Conservation (phyloP, 352 stramenopile species). For the Lagenidium giganteum region DNA sequence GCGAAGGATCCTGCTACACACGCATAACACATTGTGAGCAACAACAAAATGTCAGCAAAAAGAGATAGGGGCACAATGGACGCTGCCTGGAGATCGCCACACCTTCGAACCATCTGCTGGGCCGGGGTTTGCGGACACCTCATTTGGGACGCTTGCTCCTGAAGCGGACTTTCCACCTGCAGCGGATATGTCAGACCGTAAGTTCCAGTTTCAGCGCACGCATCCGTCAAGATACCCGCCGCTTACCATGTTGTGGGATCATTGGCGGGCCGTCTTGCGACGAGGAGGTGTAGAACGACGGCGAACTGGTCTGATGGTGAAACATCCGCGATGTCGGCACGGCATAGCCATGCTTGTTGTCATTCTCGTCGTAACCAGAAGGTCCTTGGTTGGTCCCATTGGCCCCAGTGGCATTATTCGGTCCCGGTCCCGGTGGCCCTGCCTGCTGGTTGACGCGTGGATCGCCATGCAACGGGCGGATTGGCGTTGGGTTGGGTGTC, state of each 20-base stretch:
- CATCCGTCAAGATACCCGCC: too few relatives aligned
- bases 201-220: too few relatives aligned
- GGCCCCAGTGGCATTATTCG: slow-evolving; percentile 10
- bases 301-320: slow-evolving; percentile 40
- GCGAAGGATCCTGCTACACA: slow-evolving; percentile 31
- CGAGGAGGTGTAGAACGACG: slow-evolving; percentile 63
- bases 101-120: too few relatives aligned
- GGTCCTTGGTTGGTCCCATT: neutral
- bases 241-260: too few relatives aligned
- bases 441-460: slow-evolving; percentile 33
- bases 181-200: too few relatives aligned
- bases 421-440: too few relatives aligned
- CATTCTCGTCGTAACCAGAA: slow-evolving; percentile 1
- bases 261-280: slow-evolving; percentile 35
- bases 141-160: too few relatives aligned
- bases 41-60: too few relatives aligned
- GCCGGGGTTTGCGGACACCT: too few relatives aligned
- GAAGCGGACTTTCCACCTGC: too few relatives aligned
- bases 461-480: slow-evolving; percentile 64
- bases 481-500: slow-evolving; percentile 61
- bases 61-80: too few relatives aligned
- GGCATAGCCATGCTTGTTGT: slow-evolving; percentile 8
- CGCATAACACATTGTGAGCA: neutral
- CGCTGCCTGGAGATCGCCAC: too few relatives aligned
- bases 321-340: slow-evolving; percentile 57